Conservation (phyloP, 1,139 yeast genomes). For the Blastobotrys petasosporus region DNA sequence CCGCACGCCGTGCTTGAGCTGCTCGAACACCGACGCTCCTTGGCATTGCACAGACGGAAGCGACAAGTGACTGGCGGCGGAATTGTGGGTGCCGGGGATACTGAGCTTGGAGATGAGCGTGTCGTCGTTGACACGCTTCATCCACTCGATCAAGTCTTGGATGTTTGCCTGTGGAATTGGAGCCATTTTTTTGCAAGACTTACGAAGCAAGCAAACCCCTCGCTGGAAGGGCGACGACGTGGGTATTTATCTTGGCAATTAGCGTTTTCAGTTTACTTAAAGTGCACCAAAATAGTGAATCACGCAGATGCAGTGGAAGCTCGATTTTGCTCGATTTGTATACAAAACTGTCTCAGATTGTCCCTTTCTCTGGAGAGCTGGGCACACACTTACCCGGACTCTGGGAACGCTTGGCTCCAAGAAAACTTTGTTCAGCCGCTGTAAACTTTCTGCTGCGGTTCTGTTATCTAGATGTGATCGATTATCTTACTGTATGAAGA, state of each 20-base stretch:
- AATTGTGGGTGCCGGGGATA: slow-evolving; percentile 76
- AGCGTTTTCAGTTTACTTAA: background rate
- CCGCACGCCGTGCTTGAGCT: slow-evolving; percentile 65
- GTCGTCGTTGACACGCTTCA: slow-evolving; percentile 49
- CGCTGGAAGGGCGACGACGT: background rate
- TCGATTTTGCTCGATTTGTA: no score
- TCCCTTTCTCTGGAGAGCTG: no score
- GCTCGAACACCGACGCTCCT: slow-evolving; percentile 53
- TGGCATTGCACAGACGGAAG: slow-evolving; percentile 79
- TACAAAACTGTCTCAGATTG: no score
- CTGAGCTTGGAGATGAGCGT: slow-evolving; percentile 49
- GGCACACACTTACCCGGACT: background rate
- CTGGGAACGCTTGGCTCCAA: no score
- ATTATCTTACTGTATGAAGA: no score
- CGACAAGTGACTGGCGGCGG: slow-evolving; percentile 70
- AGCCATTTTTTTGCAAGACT: slow-evolving; percentile 15
- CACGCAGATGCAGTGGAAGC: background rate
- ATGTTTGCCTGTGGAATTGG: slow-evolving; percentile 17
- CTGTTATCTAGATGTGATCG: no score
- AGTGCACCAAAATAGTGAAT: background rate
- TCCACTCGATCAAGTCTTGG: slow-evolving; percentile 41
- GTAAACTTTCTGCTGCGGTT: no score
- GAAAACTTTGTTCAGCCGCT: no score
- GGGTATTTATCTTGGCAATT: background rate
- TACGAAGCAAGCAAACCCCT: no score